These are phyloP conservation scores for Diaporthe ilicicola DNA, from an alignment of 2,329 filamentous ascomycete genomes.

Conservation along the genomic window DNA sequence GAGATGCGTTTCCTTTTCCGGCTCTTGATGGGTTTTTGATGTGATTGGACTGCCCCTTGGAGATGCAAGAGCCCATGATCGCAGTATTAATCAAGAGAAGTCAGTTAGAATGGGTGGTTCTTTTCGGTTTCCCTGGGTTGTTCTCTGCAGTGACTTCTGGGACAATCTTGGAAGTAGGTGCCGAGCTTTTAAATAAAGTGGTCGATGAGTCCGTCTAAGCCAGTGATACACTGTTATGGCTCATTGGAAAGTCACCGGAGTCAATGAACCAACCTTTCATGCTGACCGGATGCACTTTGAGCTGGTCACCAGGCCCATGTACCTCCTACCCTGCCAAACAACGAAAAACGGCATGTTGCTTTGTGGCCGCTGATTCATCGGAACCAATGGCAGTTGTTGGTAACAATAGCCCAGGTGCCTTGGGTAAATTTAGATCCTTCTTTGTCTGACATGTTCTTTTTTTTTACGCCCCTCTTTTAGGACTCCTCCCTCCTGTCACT, in stretches of 20 bases:
- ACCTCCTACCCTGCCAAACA: not conserved
- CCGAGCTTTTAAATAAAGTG: not conserved
- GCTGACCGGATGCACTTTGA: not conserved
- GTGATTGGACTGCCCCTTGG: not conserved
- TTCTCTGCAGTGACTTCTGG: not conserved
- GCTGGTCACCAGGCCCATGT: too few species aligned
- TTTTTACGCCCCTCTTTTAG: not conserved
- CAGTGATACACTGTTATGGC: not conserved
- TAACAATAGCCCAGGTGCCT: too few species aligned
- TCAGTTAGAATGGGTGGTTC: too few species aligned
- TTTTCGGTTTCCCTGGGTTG: too few species aligned
- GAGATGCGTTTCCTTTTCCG: rapidly evolving
- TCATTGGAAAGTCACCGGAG: not conserved
- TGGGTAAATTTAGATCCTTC: not conserved
- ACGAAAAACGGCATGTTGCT: not conserved
- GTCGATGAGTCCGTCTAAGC: too few species aligned
- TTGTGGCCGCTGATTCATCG: not conserved
- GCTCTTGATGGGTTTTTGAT: rapidly evolving
- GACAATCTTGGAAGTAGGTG: rapidly evolving
- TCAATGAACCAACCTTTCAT: not conserved
- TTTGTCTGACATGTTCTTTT: not conserved
- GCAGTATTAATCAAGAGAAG: not conserved
- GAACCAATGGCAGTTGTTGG: not conserved
- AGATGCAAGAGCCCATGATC: not conserved
- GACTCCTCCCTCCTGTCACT: not conserved